Evolutionary conservation across 257 asterid species (phyloP).

Genomic region (Fraxinus americana): DNA sequence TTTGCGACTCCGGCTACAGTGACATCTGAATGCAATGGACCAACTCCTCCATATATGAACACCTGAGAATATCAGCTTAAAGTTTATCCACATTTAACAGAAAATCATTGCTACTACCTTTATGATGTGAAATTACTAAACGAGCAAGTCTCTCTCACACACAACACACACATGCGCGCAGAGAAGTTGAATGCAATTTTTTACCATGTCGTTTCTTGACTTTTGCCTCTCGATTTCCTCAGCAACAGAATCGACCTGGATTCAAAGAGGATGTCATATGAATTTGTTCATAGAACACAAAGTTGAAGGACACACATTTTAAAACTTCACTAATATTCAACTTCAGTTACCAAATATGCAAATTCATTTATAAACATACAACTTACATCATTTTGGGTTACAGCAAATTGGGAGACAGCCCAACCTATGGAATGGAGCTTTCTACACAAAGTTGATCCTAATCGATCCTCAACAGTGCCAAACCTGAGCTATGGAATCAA

Average conservation of each 20-base stretch:
- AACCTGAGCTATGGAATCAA: constrained; percentile 95
- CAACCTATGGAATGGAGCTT: constrained; percentile 80
- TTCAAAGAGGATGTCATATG: background rate
- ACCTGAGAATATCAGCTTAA: constrained; percentile 45
- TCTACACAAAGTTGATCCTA: constrained; percentile 57
- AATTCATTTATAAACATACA: background rate
- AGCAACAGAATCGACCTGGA: constrained; percentile 86
- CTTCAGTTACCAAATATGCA: background rate
- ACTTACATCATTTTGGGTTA: constrained; percentile 73
- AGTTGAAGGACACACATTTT: background rate
- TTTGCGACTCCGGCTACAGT: constrained; percentile 92
- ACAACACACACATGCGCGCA: background rate
- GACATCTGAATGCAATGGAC: constrained; percentile 87
- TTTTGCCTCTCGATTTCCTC: constrained; percentile 83
- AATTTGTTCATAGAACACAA: background rate
- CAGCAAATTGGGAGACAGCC: constrained; percentile 63
- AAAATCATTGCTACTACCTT: background rate
- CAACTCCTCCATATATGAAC: constrained; percentile 85
- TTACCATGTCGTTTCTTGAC: constrained; percentile 78
- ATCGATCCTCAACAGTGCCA: constrained; percentile 77
- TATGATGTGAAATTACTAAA: background rate
- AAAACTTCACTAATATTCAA: background rate
- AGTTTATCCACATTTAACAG: constrained; percentile 1
- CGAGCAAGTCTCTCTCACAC: background rate
- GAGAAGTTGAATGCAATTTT: constrained; percentile 3